Percentiles rank a stretch among this genome's conserved stretches.
Evolutionary conservation across 306 rosid genomes (phyloP).

Genomic region (Cajanus cajan): DNA sequence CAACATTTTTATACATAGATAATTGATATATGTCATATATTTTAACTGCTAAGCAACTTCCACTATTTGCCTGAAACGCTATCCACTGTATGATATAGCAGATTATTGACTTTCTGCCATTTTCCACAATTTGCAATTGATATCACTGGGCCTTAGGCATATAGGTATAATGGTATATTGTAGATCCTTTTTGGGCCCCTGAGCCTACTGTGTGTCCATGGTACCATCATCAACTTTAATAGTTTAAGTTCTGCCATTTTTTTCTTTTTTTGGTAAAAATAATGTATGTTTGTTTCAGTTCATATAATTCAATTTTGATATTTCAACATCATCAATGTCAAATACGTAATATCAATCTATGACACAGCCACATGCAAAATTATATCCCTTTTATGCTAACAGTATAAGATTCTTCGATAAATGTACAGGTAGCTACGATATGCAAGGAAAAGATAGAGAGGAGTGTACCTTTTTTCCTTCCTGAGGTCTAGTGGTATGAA

Average conservation of each 20-base stretch:
- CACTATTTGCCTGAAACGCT: too few relatives aligned
- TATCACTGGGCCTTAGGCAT: neutral
- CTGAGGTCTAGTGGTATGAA: slow-evolving; percentile 86
- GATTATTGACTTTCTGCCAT: too few relatives aligned
- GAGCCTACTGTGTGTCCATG: neutral
- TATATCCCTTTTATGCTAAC: neutral
- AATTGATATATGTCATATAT: too few relatives aligned
- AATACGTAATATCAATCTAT: neutral
- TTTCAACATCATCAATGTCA: neutral
- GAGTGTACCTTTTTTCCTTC: slow-evolving; percentile 71
- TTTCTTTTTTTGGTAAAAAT: neutral
- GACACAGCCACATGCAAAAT: neutral
- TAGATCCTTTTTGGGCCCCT: neutral
- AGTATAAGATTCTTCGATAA: neutral
- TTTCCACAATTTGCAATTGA: too few relatives aligned
- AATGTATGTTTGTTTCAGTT: neutral
- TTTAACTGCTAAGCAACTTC: too few relatives aligned
- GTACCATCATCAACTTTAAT: neutral
- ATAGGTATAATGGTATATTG: neutral
- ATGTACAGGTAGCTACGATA: neutral
- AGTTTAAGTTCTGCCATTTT: neutral
- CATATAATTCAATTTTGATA: neutral
- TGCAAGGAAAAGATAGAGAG: neutral
- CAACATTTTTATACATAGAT: too few relatives aligned
- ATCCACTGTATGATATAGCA: too few relatives aligned